phyloP scores from a whole-genome alignment of 2,329 filamentous ascomycete genomes.

The Aplosporella prunicola region DNA sequence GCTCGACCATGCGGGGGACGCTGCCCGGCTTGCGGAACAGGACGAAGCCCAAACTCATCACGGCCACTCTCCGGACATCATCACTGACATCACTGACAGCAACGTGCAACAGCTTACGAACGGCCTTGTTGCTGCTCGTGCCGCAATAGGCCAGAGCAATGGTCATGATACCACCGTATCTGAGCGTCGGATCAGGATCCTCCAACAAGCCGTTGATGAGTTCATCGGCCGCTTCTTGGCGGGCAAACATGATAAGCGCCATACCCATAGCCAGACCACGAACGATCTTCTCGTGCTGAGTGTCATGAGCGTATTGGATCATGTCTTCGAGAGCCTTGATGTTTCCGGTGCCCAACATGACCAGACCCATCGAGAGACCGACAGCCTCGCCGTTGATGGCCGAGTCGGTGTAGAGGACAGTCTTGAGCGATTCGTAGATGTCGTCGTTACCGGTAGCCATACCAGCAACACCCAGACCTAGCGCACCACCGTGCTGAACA shows the following conservation, averaged over 20 bases:
- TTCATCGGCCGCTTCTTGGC: slow-evolving; percentile 89
- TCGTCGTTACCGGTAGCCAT: slow-evolving; percentile 91
- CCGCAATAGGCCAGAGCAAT: slow-evolving; percentile 95
- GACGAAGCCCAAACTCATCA: slow-evolving; percentile 97
- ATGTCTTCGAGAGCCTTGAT: slow-evolving; percentile 88
- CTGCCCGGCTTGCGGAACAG: slow-evolving; percentile 96
- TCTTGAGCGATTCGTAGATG: slow-evolving; percentile 85
- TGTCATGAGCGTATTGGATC: slow-evolving; percentile 96
- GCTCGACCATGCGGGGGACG: slow-evolving; percentile 96
- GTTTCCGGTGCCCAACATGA: slow-evolving; percentile 98
- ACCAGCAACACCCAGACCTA: slow-evolving; percentile 90
- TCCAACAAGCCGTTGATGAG: slow-evolving; percentile 88
- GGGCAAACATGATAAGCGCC: slow-evolving; percentile 96
- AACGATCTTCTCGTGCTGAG: slow-evolving; percentile 97
- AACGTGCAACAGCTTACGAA: slow-evolving; percentile 87
- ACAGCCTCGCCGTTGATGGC: slow-evolving; percentile 96
- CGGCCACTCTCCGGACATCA: slow-evolving; percentile 88
- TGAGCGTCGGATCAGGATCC: slow-evolving; percentile 84
- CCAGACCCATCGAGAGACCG: slow-evolving; percentile 88
- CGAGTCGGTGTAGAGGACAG: slow-evolving; percentile 83
- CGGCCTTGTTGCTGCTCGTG: slow-evolving; percentile 96
- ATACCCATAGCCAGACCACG: slow-evolving; percentile 92
- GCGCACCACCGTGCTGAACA: slow-evolving; percentile 89
- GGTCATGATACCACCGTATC: slow-evolving; percentile 98
- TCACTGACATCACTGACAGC: slow-evolving; percentile 98